Conservation (phyloP, 2,329 filamentous ascomycete species). For the Ceratocystis diversiconidia region DNA sequence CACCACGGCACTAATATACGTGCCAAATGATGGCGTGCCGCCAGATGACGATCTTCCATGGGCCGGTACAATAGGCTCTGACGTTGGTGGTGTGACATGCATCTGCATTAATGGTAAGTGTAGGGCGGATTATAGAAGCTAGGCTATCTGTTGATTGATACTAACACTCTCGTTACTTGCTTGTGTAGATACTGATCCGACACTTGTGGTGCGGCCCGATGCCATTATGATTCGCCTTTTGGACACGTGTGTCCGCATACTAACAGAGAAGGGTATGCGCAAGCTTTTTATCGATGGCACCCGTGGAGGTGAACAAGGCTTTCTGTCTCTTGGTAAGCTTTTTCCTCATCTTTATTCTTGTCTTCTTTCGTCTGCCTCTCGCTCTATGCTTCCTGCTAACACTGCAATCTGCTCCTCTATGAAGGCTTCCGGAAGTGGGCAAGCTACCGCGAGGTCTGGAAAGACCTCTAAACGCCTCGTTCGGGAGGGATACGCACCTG, state of each 20-base stretch:
- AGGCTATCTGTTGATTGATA: background rate
- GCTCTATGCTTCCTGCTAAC: background rate
- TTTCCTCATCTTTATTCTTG: background rate
- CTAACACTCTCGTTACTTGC: background rate
- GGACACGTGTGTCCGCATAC: slow-evolving; percentile 35
- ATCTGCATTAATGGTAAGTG: slow-evolving; percentile 42
- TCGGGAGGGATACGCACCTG: background rate
- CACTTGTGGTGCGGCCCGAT: slow-evolving; percentile 32
- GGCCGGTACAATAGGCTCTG: slow-evolving; percentile 35
- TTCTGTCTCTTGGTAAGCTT: slow-evolving; percentile 38
- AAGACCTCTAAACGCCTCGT: slow-evolving; percentile 23
- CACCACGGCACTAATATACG: slow-evolving; percentile 41
- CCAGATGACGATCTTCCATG: slow-evolving; percentile 40
- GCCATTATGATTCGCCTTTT: slow-evolving; percentile 40
- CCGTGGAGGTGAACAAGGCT: slow-evolving; percentile 35
- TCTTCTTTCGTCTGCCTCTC: background rate
- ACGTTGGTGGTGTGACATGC: slow-evolving; percentile 46
- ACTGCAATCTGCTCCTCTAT: slow-evolving; percentile 5
- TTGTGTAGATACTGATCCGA: slow-evolving; percentile 31
- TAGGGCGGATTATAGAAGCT: slow-evolving; percentile 9
- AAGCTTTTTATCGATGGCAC: slow-evolving; percentile 42
- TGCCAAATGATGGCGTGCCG: slow-evolving; percentile 32
- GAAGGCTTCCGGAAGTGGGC: slow-evolving; percentile 46
- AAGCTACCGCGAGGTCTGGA: slow-evolving; percentile 42
- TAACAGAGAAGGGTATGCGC: slow-evolving; percentile 37